Evolutionary conservation across 306 rosid genomes (phyloP).

Genomic region (Gastrolobium bilobum): DNA sequence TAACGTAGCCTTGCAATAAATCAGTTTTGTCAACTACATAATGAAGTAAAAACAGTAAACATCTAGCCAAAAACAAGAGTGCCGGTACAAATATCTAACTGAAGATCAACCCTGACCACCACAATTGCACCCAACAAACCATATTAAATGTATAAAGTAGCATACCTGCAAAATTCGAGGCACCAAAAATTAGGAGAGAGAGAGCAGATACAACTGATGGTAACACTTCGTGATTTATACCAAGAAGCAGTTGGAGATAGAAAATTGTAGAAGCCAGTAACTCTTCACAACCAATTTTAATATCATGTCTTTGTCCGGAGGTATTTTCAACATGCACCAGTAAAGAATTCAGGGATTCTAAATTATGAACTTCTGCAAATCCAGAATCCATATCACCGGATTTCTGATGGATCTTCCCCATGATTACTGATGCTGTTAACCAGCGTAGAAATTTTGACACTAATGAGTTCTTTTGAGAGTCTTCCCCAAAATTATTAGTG

Average conservation of each 20-base stretch:
- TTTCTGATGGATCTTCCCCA: conserved; percentile 66
- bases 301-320: conserved; percentile 51
- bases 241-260: conserved; percentile 72
- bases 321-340: conserved; percentile 55
- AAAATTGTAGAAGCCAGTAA: conserved; percentile 75
- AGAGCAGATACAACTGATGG: conserved; percentile 83
- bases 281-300: conserved; percentile 56
- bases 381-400: conserved; percentile 47
- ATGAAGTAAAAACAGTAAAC: conserved; percentile 37
- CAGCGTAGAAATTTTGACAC: conserved; percentile 72
- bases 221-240: conserved; percentile 56
- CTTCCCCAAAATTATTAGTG: conserved; percentile 47
- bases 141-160: conserved; percentile 23
- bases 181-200: conserved; percentile 64
- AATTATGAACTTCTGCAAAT: conserved; percentile 44
- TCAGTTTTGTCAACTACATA: conserved; percentile 54
- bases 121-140: conserved; percentile 25
- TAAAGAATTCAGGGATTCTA: conserved; percentile 64
- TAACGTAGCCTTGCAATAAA: conserved; percentile 46
- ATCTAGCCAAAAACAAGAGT: conserved; percentile 14
- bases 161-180: conserved; percentile 66
- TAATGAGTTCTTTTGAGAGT: conserved; percentile 56
- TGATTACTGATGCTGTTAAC: conserved; percentile 80
- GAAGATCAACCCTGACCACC: conserved; percentile 15
- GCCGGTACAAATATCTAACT: conserved; percentile 9